Evolutionary conservation across 1,284 basidiomycete species (phyloP), one percentile per base, ranked within the genome.

Genomic region (Ustilago loliicola): DNA sequence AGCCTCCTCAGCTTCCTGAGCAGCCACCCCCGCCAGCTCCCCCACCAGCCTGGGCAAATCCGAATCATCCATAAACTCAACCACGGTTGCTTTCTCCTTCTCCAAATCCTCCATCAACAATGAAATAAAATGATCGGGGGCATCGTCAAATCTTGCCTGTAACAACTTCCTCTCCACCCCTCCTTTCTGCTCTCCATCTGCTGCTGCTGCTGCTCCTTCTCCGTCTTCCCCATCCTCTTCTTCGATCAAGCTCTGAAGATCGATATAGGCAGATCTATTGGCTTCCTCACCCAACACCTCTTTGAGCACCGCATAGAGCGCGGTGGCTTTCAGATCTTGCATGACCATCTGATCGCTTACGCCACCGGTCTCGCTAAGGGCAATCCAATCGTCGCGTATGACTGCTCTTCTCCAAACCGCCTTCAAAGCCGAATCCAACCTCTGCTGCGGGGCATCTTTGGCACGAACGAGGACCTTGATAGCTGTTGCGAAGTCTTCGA

Each of bases 361-460:
- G 9, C 63, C 66, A 23, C 55, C 61, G 3, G 81, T 83, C n/a
- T 81, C 66, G 53, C 69, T 72, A 13, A 83, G 55, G 0, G 56
- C 61, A 13, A 66, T 3, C 83, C 83, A 84, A 59, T 97, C 91
- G 85, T 98, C 95, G 61, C 93, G 91, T 50, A 93, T 89, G 82
- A 94, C 96, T 53, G 96, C 90, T 32, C 96, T 89, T 42, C 95
- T 89, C 96, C 95, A 98, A 21, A 94, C 89, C 34, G 90, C 90
- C 48, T 91, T 88, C 81, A 94, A 89, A 2, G 57, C 21, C 0
- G 59, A 61, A 2, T 54, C 32, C 10, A 64, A 32, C 57, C 95
- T 29, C n/a, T 60, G 40, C 5, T 47, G 47, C 0, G 64, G 48
- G 66, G 87, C 67, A 32, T 88, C 87, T 50, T 80, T 82, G 17